Evolutionary conservation across 2,329 filamentous ascomycete genomes (phyloP).

Genomic region (Beauveria australis): DNA sequence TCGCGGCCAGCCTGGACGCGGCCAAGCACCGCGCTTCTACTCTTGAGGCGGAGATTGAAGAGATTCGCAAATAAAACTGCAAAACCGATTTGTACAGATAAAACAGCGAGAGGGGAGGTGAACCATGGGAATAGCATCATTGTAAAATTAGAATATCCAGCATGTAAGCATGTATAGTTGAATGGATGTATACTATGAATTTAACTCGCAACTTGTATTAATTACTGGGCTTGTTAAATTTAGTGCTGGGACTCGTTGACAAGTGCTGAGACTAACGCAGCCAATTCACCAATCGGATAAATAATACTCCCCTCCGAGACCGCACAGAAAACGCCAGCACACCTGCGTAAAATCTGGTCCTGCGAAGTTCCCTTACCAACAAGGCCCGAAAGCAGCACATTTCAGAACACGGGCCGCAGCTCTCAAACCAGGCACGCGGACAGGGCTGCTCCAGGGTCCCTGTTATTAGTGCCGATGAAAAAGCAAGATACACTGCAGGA

Average conservation of each 20-base stretch:
- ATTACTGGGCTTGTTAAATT: not conserved
- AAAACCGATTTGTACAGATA: not conserved
- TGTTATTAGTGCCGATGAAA: not conserved
- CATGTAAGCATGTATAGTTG: not conserved
- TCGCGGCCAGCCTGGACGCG: conserved; percentile 7
- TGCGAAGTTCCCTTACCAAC: conserved; percentile 10
- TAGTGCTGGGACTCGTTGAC: not conserved
- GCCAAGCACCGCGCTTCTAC: not conserved
- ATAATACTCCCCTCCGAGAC: not conserved
- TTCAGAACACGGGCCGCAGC: conserved; percentile 10
- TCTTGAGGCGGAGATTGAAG: conserved; percentile 4
- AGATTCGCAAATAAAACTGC: not conserved
- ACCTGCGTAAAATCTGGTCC: conserved; percentile 10
- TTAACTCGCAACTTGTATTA: not conserved
- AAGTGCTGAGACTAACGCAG: too few species aligned
- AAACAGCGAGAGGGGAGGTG: not conserved
- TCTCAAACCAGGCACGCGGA: conserved; percentile 6
- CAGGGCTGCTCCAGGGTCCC: not conserved
- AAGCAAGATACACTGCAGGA: not conserved
- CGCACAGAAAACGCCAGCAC: not conserved
- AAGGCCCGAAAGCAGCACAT: not conserved
- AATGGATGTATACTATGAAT: conserved; percentile 2
- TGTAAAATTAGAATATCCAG: conserved; percentile 9
- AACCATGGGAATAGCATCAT: not conserved
- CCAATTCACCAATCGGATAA: not conserved